Base-by-base conservation (phyloP, 2,329 filamentous ascomycete genomes). In the Penicillium sp. region DNA sequence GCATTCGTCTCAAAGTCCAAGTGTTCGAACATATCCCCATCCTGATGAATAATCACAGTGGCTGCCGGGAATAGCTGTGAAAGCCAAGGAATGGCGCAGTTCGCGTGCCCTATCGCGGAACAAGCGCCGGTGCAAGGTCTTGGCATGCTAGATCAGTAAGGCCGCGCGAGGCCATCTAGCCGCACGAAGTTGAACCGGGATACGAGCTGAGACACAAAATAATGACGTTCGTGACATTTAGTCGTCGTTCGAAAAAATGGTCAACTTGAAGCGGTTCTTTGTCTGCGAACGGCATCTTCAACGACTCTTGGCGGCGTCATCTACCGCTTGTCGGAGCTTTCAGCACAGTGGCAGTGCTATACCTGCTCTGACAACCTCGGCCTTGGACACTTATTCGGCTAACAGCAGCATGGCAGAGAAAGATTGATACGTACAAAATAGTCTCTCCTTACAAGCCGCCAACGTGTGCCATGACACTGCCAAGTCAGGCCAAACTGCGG, bases 401-500 rank as follows among this genome's bases (percentile, higher is more conserved):
- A n/a, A 42, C 6, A 26, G 15, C 15, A 12, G 21, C 26, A 26
- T 26, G 13, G 21, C n/a, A 26, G 24, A 15, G 21, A 26, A 42
- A 42, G 13, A 23, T 26, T 1, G 4, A 26, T 9, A 5, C 13
- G 2, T 10, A 38, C 16, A 7, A 3, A 12, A 0, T n/a, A 26
- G 39, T 6, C 38, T 7, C 4, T 6, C n/a, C n/a, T n/a, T 5
- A 2, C 39, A 42, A 24, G 44, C 28, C 9, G 36, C 49, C 43
- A 46, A 51, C 42, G 16, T 46, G 21, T 42, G 36, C 43, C 36
- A 46, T n/a, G 36, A 36, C 42, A 21, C 28, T 43, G 55, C 55
- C 52, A 55, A 55, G 55, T 1, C 42, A 12, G 33, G 26, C 43
- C 26, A 46, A 10, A 31, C 43, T 36, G 23, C 28, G 46, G 55